These are phyloP conservation scores for Knoxia roxburghii DNA, from an alignment of 257 asterid genomes.

Conservation along the genomic window DNA sequence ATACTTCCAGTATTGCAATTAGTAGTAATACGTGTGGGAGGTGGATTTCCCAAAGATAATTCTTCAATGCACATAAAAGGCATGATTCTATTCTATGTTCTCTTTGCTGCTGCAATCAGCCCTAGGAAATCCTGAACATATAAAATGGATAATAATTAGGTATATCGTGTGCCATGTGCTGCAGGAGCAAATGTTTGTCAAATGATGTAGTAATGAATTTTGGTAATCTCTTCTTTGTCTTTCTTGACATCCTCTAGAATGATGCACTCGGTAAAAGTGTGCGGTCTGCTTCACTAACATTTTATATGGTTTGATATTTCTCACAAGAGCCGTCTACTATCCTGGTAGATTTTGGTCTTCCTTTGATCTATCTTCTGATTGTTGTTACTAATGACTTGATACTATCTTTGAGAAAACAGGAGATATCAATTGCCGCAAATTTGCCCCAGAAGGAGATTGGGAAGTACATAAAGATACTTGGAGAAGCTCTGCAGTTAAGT, in stretches of 20 bases:
- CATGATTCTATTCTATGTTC: not conserved
- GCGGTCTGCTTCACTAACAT: too few species aligned
- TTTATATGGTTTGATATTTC: not conserved
- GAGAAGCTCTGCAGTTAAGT: conserved; percentile 94
- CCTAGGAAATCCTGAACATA: not conserved
- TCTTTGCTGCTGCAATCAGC: not conserved
- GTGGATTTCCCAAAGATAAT: too few species aligned
- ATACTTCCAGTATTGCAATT: not conserved
- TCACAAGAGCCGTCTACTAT: not conserved
- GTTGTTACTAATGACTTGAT: conserved; percentile 15
- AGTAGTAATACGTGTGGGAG: not conserved
- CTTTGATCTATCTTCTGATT: conserved; percentile 10
- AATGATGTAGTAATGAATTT: not conserved
- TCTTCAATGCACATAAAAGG: not conserved
- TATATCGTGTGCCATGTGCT: not conserved
- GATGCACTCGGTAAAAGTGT: not conserved
- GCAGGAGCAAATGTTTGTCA: not conserved
- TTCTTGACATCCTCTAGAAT: not conserved
- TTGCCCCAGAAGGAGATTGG: conserved; percentile 98
- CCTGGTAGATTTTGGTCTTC: not conserved
- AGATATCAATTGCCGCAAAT: conserved; percentile 91
- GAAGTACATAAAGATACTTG: conserved; percentile 93
- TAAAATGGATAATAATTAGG: too few species aligned
- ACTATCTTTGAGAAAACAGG: conserved; percentile 42
- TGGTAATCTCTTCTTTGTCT: not conserved